Conservation (phyloP, 768 basidiomycete genomes). For the Hortiboletus campestris region DNA sequence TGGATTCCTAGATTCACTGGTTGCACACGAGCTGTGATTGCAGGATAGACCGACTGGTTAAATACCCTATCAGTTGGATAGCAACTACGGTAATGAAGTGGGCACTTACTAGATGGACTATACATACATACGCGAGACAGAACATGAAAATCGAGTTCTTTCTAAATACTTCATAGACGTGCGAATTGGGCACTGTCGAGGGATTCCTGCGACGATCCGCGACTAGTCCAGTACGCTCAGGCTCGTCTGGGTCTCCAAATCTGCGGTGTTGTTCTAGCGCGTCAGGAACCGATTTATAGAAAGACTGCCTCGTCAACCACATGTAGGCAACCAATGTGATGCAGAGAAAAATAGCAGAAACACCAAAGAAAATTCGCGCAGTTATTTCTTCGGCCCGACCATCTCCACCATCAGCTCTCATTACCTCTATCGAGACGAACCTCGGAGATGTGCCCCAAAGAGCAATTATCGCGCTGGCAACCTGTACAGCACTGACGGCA, state of each 20-base stretch:
- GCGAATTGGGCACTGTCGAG: not conserved
- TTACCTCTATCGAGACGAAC: no score
- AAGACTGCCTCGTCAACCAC: not conserved
- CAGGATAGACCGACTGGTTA: not conserved
- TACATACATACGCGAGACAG: not conserved
- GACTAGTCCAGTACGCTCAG: not conserved
- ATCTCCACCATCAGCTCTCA: not conserved
- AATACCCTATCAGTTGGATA: slow-evolving; percentile 3
- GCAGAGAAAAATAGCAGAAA: not conserved
- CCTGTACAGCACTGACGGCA: not conserved
- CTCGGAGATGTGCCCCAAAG: not conserved
- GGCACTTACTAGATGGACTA: not conserved
- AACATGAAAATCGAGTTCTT: not conserved
- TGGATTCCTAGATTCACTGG: not conserved
- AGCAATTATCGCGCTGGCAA: not conserved
- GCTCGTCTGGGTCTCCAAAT: slow-evolving; percentile 38
- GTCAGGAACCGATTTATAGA: not conserved
- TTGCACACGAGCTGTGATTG: not conserved
- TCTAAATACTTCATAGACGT: not conserved
- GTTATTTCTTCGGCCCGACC: not conserved
- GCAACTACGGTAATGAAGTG: not conserved
- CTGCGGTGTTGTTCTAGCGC: not conserved
- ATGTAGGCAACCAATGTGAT: not conserved
- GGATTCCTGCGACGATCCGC: not conserved
- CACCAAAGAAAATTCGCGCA: not conserved